Conservation (phyloP, 192 early-diverging fungal genomes). For the Haplosporangium gracile region DNA sequence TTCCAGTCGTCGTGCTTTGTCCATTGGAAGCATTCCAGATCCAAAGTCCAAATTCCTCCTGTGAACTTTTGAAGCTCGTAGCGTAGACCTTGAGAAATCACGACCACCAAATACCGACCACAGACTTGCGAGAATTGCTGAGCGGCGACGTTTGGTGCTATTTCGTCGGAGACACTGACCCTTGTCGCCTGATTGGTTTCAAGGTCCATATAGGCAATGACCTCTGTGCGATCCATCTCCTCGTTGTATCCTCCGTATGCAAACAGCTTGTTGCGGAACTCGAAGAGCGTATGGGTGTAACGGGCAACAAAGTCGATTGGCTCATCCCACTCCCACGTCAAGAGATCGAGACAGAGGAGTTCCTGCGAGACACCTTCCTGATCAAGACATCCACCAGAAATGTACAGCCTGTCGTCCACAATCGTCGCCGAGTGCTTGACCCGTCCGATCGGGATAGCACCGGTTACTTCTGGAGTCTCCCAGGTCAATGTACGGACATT, state of each 20-base stretch:
- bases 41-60: constrained; percentile 71
- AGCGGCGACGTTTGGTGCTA: constrained; percentile 66
- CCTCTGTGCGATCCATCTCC: constrained; percentile 67
- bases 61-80: constrained; percentile 59
- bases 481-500: constrained; percentile 71
- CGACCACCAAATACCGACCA: constrained; percentile 69
- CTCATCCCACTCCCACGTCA: constrained; percentile 69
- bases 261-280: constrained; percentile 67
- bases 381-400: constrained; percentile 66
- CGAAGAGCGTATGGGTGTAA: constrained; percentile 69
- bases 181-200: constrained; percentile 57
- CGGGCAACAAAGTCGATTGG: constrained; percentile 67
- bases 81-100: constrained; percentile 60
- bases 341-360: constrained; percentile 63
- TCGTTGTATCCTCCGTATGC: constrained; percentile 71
- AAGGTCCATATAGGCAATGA: constrained; percentile 70
- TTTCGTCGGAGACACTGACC: constrained; percentile 61
- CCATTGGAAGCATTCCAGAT: constrained; percentile 71
- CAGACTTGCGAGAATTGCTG: constrained; percentile 76
- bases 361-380: constrained; percentile 48
- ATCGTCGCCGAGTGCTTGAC: constrained; percentile 73
- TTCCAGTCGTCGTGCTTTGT: constrained; percentile 59
- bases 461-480: constrained; percentile 66
- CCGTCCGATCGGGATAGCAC: constrained; percentile 63
- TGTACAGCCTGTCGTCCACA: constrained; percentile 72